A percentile compares a stretch with the other conserved stretches of the same genome.
Conservation (phyloP, 1,284 basidiomycete genomes). For the Microbotryum intermedium region DNA sequence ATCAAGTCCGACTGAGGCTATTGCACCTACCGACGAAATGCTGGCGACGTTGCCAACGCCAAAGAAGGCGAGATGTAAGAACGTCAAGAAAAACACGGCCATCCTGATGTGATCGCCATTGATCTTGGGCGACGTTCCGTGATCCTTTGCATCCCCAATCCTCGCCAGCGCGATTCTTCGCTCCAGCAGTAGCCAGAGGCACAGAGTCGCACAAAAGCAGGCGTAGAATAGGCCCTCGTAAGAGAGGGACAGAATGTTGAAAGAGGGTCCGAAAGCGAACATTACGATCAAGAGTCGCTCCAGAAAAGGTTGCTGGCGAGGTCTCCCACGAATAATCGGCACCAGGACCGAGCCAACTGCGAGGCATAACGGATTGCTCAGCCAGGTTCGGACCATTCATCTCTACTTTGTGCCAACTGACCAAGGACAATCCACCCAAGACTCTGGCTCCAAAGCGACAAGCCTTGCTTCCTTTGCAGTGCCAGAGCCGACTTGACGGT, state of each 20-base stretch:
- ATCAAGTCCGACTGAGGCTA: too few species aligned
- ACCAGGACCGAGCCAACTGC: slow-evolving; percentile 1
- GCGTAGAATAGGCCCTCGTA: slow-evolving; percentile 74
- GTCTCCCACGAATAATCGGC: slow-evolving; percentile 10
- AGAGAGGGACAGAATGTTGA: slow-evolving; percentile 70
- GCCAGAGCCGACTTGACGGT: slow-evolving; percentile 53
- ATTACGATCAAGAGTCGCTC: slow-evolving; percentile 35
- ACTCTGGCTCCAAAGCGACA: slow-evolving; percentile 56
- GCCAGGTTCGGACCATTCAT: neutral
- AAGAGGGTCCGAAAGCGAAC: slow-evolving; percentile 63
- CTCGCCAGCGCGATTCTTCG: slow-evolving; percentile 40
- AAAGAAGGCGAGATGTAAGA: slow-evolving; percentile 80
- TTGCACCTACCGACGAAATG: slow-evolving; percentile 46
- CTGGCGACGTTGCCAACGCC: slow-evolving; percentile 59
- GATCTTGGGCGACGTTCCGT: slow-evolving; percentile 38
- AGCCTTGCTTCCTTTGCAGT: slow-evolving; percentile 57
- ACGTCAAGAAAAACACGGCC: slow-evolving; percentile 74
- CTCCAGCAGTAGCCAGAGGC: slow-evolving; percentile 65
- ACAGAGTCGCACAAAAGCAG: slow-evolving; percentile 55
- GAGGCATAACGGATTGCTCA: neutral
- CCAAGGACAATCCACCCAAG: slow-evolving; percentile 61
- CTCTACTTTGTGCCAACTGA: slow-evolving; percentile 43
- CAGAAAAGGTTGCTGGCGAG: slow-evolving; percentile 28
- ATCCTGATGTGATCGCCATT: slow-evolving; percentile 57
- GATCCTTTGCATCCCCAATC: slow-evolving; percentile 13